Base-by-base conservation (phyloP, 2,329 filamentous ascomycete species). In the Claviceps digitariae region DNA sequence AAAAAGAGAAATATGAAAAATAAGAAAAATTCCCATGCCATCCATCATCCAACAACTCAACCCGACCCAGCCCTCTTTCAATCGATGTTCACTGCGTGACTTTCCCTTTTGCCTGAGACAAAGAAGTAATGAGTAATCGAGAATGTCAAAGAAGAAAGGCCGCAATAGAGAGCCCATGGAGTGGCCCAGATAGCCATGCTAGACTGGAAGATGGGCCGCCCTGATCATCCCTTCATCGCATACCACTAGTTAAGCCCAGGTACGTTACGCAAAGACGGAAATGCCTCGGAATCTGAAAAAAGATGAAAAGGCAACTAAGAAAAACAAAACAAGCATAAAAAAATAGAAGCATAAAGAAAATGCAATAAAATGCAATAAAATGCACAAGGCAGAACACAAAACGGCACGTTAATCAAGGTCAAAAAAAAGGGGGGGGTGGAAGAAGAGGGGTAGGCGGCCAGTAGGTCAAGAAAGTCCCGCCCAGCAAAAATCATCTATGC, bases 401-500 rank as follows among this genome's bases (percentile, higher is more conserved):
- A n/a, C n/a, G n/a, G n/a, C n/a, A n/a, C n/a, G n/a, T n/a, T n/a
- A n/a, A n/a, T n/a, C n/a, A n/a, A n/a, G n/a, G n/a, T n/a, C n/a
- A n/a, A n/a, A n/a, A n/a, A n/a, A n/a, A n/a, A n/a, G n/a, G n/a
- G n/a, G n/a, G n/a, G n/a, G n/a, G n/a, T n/a, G 56, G 21, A 17
- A 55, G 58, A 60, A 58, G 51, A 21, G 31, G 29, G 17, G 17
- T 20, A 4, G 46, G 4, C 12, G 6, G 25, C 20, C 23, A 17
- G 31, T 23, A 15, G n/a, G 31, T 48, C 45, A 13, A 34, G n/a
- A 21, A 52, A 58, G 50, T 57, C 60, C 60, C 54, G 57, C 59
- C 51, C 57, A 54, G 58, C 36, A 50, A 58, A 57, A 54, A 25
- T 60, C 58, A 57, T 65, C 64, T 65, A 64, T 64, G 58, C 57